Percentiles rank a stretch among this genome's conserved stretches.
Conservation (phyloP, 2,329 filamentous ascomycete species). For the Aschersonia sp. region DNA sequence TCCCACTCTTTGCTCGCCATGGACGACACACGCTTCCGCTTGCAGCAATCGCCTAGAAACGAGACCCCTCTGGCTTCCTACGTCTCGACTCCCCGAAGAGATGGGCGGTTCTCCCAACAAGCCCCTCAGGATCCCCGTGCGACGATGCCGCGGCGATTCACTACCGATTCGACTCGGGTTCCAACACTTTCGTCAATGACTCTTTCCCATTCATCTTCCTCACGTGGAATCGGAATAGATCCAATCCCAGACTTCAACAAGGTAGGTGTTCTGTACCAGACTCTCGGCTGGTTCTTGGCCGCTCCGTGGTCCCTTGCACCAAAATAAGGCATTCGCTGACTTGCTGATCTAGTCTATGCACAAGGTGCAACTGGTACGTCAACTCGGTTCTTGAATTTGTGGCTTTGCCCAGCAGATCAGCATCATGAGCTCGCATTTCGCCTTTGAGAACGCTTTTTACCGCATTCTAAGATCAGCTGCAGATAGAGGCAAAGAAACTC, state of each 20-base stretch:
- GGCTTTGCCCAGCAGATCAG: too few species aligned
- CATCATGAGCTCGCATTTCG: too few species aligned
- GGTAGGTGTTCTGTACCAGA: slow-evolving; percentile 13
- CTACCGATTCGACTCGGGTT: slow-evolving; percentile 75
- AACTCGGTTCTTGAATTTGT: background rate
- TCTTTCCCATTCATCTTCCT: slow-evolving; percentile 30
- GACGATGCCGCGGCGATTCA: slow-evolving; percentile 80
- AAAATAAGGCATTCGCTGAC: background rate
- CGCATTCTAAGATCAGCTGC: slow-evolving; percentile 4
- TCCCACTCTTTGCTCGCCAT: slow-evolving; percentile 29
- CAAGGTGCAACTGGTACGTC: slow-evolving; percentile 64
- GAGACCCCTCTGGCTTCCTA: slow-evolving; percentile 63
- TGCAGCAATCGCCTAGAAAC: slow-evolving; percentile 62
- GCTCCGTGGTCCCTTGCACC: background rate
- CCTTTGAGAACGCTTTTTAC: too few species aligned
- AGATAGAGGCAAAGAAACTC: slow-evolving; percentile 89
- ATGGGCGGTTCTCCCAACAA: slow-evolving; percentile 42
- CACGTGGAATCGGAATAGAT: slow-evolving; percentile 27
- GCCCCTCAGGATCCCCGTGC: slow-evolving; percentile 53
- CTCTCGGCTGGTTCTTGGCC: background rate
- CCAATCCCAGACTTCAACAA: slow-evolving; percentile 31
- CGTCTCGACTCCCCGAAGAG: slow-evolving; percentile 59
- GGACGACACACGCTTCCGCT: slow-evolving; percentile 68
- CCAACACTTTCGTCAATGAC: slow-evolving; percentile 50
- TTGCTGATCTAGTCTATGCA: slow-evolving; percentile 39